Conservation (phyloP, 352 stramenopile species). For the Elongisporangium prolatum region DNA sequence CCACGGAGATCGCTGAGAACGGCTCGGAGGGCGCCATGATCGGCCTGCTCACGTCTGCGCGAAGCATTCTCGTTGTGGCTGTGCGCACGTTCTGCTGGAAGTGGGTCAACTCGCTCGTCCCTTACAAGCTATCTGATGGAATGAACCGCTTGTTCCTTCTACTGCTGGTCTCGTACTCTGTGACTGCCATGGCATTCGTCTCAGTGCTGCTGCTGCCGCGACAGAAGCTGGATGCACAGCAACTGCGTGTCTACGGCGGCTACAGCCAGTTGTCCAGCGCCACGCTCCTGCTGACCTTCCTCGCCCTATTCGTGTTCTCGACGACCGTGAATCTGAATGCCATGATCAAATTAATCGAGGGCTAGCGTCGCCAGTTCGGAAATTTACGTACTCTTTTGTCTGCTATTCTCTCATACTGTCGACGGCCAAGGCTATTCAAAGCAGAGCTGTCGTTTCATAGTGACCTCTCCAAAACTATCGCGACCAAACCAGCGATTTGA, state of each 20-base stretch:
- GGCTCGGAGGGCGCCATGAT: constrained; percentile 65
- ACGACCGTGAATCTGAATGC: constrained; percentile 44
- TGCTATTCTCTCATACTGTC: no score
- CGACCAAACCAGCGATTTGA: neutral
- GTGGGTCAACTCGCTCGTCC: constrained; percentile 30
- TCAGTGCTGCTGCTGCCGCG: constrained; percentile 46
- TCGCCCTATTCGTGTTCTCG: constrained; percentile 57
- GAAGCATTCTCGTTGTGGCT: constrained; percentile 48
- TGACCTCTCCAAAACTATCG: neutral
- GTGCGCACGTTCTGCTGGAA: constrained; percentile 50
- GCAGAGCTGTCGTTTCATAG: neutral
- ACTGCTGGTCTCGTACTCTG: constrained; percentile 51
- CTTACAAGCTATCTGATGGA: constrained; percentile 20
- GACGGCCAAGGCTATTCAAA: no score
- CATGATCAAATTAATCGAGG: constrained; percentile 22
- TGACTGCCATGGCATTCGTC: constrained; percentile 48
- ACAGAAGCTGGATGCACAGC: constrained; percentile 61
- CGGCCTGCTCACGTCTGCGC: constrained; percentile 57
- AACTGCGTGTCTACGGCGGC: constrained; percentile 56
- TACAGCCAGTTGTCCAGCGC: constrained; percentile 49
- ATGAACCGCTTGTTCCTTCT: constrained; percentile 21
- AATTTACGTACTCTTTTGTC: no score
- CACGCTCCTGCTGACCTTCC: constrained; percentile 48
- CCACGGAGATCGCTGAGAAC: constrained; percentile 67
- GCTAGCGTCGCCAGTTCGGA: no score